Evolutionary conservation across 2,329 filamentous ascomycete genomes (phyloP), one percentile per base, ranked within the genome.

Genomic region (Ophiostoma angusticollis): DNA sequence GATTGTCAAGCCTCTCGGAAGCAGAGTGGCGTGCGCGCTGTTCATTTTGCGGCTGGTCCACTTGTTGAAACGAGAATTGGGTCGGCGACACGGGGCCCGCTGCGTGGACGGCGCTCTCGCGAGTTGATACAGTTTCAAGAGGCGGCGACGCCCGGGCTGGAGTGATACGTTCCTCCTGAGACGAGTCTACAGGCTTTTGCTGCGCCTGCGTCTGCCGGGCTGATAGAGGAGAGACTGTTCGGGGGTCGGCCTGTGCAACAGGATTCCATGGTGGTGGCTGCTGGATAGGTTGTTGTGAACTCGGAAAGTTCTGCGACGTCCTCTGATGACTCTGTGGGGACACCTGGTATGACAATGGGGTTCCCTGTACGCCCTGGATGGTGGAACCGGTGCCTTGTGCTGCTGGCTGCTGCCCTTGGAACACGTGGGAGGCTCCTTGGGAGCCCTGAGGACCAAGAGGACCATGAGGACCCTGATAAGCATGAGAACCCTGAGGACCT

Each of bases 241-340:
- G 31, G 12, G 22, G 31, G 9, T 22, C 14, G 6, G 24, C 14
- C 24, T 33, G 24, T 21, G 23, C 4, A 2, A 18, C 7, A 14
- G 30, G 18, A 8, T 9, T 18, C 13, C n/a, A 29, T 12, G 32
- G 14, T 17, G 32, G 39, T 5, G 37, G 32, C 37, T 29, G 33
- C 37, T 37, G 33, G 30, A 39, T 23, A 5, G 14, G 32, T 13
- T 39, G 31, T 22, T 35, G 41, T 14, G 32, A 9, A 3, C 9
- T 21, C 9, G 37, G 33, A 19, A 43, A 34, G 33, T 30, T 40
- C 14, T 38, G 37, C 4, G 41, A 38, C n/a, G 41, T 40, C 4
- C 22, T 38, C 11, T 43, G 30, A 17, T 31, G 41, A 31, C 34
- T 40, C 21, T 43, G 37, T 16, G 41, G 41, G 5, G 41, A 37